Evolutionary conservation across 768 basidiomycete species (phyloP), one percentile per base, ranked within the genome.

Genomic region (Cystoderma amianthinum): DNA sequence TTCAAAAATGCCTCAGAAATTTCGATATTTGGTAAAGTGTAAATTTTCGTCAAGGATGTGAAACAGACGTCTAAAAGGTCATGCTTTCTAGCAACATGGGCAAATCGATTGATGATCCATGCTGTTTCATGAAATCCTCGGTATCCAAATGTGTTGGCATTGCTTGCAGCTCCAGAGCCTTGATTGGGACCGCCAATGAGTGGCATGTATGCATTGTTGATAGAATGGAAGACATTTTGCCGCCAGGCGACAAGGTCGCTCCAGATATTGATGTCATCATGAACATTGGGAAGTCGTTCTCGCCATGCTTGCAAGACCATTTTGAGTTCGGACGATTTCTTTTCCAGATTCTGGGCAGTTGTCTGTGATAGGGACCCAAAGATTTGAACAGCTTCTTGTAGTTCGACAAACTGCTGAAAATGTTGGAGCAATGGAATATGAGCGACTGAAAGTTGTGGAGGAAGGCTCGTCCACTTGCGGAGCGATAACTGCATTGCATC

Each of bases 91-190:
- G 96, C 96, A 41, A 97, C 93, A 63, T 99, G 95, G 6, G 96
- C 96, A 56, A 99, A 98, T 12, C 96, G 85, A 59, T 99, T 99
- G 68, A 98, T 97, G 56, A 96, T 98, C 96, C 96, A 99, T 5
- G 96, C 96, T 0, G 93, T 98, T 67, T 99, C 96, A 56, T 99
- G 96, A 60, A 90, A 97, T 5, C 96, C 96, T 38, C 96, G 79
- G 58, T 91, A 98, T 5, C 93, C 95, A 54, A 81, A 87, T 1
- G 90, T 93, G 43, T 81, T 88, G 32, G 82, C 67, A 44, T 74
- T 85, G 25, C 67, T 72, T 17, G 76, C 64, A 10, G 72, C 64
- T 33, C 68, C 71, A 32, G 68, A 67, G 18, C 64, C 63, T 50
- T 78, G 78, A 44, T 71, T 74, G 24, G 67, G 69, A 5, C 65